phyloP scores from a whole-genome alignment of 257 asterid species.

The Solanum piurae region DNA sequence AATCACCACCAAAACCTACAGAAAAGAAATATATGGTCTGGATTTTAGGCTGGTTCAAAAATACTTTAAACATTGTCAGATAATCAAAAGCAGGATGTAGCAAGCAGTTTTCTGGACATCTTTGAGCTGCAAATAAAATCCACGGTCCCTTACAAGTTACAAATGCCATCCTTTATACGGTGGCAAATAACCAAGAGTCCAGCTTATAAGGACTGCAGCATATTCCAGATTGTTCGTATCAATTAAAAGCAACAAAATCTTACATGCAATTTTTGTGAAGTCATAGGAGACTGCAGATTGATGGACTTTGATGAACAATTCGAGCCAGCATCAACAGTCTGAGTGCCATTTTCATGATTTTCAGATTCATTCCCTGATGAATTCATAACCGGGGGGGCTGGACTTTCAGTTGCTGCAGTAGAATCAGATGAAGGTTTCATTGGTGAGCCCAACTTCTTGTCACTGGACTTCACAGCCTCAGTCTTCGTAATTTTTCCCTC shows the following conservation, averaged over 20 bases:
- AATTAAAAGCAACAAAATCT: not conserved
- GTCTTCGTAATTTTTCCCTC: conserved; percentile 34
- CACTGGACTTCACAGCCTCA: conserved; percentile 39
- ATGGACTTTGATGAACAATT: conserved; percentile 23
- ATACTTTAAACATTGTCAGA: not conserved
- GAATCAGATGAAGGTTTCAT: conserved; percentile 39
- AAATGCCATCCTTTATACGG: not conserved
- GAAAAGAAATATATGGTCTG: not conserved
- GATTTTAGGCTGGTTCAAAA: not conserved
- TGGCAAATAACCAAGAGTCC: not conserved
- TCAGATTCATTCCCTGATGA: conserved; percentile 27
- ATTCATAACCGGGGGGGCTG: conserved; percentile 16
- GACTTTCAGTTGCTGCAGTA: conserved; percentile 20
- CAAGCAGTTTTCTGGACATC: not conserved
- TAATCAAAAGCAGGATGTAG: not conserved
- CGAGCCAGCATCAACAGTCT: conserved; percentile 22
- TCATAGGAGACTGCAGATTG: conserved; percentile 26
- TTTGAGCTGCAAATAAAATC: not conserved
- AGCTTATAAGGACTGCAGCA: not conserved
- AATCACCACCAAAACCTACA: not conserved
- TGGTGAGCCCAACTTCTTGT: conserved; percentile 31
- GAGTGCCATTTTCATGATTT: conserved; percentile 28
- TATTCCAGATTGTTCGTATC: not conserved
- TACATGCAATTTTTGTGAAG: conserved; percentile 32
- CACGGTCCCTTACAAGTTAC: not conserved